Evolutionary conservation across 495 filamentous ascomycete species (phyloP), one percentile per base, ranked within the genome.

Genomic region (Saxophila tyrrhenica): DNA sequence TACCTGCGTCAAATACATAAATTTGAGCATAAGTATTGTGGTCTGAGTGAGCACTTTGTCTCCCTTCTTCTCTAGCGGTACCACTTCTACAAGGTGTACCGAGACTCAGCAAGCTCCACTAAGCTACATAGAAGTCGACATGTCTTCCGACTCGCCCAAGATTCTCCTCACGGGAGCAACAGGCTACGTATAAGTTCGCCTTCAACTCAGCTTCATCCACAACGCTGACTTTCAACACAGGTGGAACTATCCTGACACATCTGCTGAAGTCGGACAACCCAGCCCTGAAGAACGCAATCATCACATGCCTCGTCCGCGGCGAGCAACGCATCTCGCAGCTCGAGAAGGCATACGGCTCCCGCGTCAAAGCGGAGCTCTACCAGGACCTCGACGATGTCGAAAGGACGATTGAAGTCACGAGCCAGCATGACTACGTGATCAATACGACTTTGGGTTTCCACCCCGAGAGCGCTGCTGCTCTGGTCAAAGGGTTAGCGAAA

Each of bases 341-440:
- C 25, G 67, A 69, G 7, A 39, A 65, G 13, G 39, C 19, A 13
- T 43, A 77, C 22, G 50, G 21, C 32, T n/a, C n/a, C 13, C 29
- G 52, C 55, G 52, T 35, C 58, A 23, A 51, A 35, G 17, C 75
- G 24, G 62, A 78, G 10, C 65, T 77, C 29, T 60, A 73, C 25
- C 54, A 79, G 39, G 63, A 70, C 3, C 59, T 73, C 19, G 77
- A 82, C 53, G 61, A 77, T 3, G 67, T 58, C 1, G 64, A 76
- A 48, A 17, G 35, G 15, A 48, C 42, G 13, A 50, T 39, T 20
- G 50, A 25, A 0, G 64, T 44, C 8, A 69, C 70, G 0, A 61
- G 58, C 8, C 58, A 70, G 42, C 64, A 72, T 51, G 72, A 74
- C 42, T 44, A 74, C 24, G 67, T 75, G 20, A 68, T 74, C 48